Percentiles rank a stretch among this genome's conserved stretches.
phyloP scores from a whole-genome alignment of 306 rosid species.

The Carpinus viminea region DNA sequence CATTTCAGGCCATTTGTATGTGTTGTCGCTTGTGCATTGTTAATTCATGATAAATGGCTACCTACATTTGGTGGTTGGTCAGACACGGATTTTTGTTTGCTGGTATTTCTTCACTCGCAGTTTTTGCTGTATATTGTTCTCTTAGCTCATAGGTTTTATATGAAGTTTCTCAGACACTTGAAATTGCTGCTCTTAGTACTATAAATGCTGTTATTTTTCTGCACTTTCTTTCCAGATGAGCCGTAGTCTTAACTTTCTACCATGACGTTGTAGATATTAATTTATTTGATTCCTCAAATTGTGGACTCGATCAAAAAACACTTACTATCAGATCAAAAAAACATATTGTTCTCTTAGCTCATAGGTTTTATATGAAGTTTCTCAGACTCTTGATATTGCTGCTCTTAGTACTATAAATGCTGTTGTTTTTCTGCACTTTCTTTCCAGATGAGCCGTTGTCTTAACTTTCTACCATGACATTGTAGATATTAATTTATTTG shows the following conservation, averaged over 20 bases:
- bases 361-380: too few species aligned
- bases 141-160: neutral
- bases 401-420: too few species aligned
- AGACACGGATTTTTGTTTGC: neutral
- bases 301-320: too few species aligned
- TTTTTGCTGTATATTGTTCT: neutral
- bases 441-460: too few species aligned
- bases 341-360: too few species aligned
- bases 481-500: too few species aligned
- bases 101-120: neutral
- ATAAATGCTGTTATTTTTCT: neutral
- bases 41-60: neutral
- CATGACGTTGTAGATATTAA: neutral
- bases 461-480: too few species aligned
- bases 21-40: neutral
- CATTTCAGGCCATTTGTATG: neutral
- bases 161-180: neutral
- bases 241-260: neutral
- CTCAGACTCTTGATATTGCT: too few species aligned
- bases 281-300: too few species aligned
- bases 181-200: neutral
- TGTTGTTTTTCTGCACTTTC: too few species aligned
- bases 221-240: neutral
- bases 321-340: too few species aligned
- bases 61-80: constrained; percentile 20